Conservation (phyloP, 2,329 filamentous ascomycete genomes). For the Pleurostoma richardsiae region DNA sequence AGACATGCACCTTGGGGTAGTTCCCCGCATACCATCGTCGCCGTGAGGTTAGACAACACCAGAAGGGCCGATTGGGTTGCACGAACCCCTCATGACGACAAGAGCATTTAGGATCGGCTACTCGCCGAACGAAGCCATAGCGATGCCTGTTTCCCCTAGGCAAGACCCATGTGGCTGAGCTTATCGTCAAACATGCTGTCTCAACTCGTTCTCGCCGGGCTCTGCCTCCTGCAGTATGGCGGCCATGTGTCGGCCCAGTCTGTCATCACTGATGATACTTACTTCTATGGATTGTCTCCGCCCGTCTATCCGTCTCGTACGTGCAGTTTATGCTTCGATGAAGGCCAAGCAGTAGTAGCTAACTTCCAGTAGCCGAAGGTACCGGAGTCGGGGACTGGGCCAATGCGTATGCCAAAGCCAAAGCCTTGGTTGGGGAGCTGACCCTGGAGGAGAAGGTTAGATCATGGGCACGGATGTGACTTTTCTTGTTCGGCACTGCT, state of each 20-base stretch:
- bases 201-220: no score
- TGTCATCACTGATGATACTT: conserved; percentile 7
- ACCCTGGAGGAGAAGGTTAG: conserved; percentile 66
- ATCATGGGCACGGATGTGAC: conserved; percentile 11
- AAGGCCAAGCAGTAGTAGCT: not conserved
- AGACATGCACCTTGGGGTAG: no score
- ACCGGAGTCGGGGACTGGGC: conserved; percentile 52
- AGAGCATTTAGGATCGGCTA: no score
- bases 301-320: conserved; percentile 6
- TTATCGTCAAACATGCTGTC: no score
- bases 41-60: no score
- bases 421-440: conserved; percentile 62
- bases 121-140: no score
- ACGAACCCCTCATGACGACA: no score
- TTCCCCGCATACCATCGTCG: no score
- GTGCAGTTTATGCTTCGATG: not conserved
- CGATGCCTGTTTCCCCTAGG: no score
- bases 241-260: conserved; percentile 4
- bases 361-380: conserved; percentile 3
- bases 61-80: no score
- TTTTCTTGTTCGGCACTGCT: not conserved
- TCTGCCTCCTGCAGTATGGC: not conserved
- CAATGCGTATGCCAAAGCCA: conserved; percentile 61
- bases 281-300: conserved; percentile 8
- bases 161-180: no score